Evolutionary conservation across 331 rosid species (phyloP).

Genomic region (Prunus yedoensis): DNA sequence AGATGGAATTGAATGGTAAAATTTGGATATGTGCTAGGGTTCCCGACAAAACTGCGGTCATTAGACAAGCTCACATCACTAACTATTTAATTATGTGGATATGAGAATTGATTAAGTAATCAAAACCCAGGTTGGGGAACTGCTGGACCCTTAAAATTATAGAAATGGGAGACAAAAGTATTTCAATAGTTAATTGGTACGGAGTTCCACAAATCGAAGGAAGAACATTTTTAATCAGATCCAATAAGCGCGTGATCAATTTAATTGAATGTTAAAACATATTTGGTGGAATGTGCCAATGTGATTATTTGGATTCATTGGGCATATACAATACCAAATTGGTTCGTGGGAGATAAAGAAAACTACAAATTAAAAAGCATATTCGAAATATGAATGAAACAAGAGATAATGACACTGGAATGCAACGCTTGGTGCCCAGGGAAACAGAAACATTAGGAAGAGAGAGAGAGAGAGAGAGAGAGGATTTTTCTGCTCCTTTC

Average conservation of each 20-base stretch:
- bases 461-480: too few relatives aligned
- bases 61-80: neutral
- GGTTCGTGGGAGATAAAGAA: constrained; percentile 23
- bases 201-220: neutral
- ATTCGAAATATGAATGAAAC: constrained; percentile 63
- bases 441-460: constrained; percentile 18
- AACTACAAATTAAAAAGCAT: constrained; percentile 24
- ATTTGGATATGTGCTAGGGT: neutral
- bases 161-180: neutral
- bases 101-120: constrained; percentile 18
- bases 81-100: constrained; percentile 23
- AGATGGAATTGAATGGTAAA: neutral
- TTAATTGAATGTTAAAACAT: neutral
- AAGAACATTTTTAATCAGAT: constrained; percentile 5
- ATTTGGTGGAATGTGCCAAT: constrained; percentile 25
- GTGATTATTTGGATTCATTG: constrained; percentile 33
- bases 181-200: neutral
- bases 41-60: neutral
- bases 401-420: constrained; percentile 62
- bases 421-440: constrained; percentile 26
- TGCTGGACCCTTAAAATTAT: constrained; percentile 2
- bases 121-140: constrained; percentile 1
- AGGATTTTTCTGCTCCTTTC: too few relatives aligned
- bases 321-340: neutral
- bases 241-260: neutral